Evolutionary conservation across 2,329 filamentous ascomycete genomes (phyloP).

Genomic region (Chaetomium sp.): DNA sequence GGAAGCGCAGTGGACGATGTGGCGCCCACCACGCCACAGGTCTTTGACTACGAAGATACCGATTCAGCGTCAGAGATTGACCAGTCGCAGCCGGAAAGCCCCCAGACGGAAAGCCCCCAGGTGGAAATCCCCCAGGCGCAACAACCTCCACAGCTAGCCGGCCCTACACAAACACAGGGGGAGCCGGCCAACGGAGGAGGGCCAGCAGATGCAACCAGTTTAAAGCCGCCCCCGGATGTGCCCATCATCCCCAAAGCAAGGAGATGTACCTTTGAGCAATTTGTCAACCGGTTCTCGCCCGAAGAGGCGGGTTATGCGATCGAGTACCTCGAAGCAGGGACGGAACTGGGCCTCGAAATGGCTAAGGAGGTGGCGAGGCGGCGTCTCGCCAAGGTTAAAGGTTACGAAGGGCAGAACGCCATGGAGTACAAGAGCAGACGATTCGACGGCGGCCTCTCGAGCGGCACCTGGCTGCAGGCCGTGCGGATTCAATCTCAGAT

Average conservation of each 20-base stretch:
- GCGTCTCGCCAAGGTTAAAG: conserved; percentile 9
- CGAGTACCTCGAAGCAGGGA: conserved; percentile 14
- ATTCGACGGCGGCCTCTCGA: conserved; percentile 13
- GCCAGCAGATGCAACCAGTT: background rate
- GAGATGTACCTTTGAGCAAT: conserved; percentile 8
- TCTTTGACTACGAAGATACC: background rate
- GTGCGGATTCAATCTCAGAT: conserved; percentile 10
- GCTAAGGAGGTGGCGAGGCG: conserved; percentile 6
- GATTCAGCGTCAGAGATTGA: background rate
- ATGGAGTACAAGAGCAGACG: conserved; percentile 8
- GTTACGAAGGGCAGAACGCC: conserved; percentile 5
- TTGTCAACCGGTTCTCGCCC: conserved; percentile 12
- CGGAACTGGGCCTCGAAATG: conserved; percentile 8
- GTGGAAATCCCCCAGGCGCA: background rate
- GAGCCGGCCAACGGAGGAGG: background rate
- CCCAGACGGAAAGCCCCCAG: background rate
- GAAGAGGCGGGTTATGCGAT: conserved; percentile 9
- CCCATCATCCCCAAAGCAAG: conserved; percentile 6
- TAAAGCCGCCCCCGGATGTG: conserved; percentile 6
- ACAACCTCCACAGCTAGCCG: background rate
- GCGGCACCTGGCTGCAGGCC: conserved; percentile 6
- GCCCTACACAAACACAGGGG: background rate
- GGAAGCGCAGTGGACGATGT: background rate
- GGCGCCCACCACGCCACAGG: background rate
- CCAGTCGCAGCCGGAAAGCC: too few species aligned